These are phyloP conservation scores for Fusarium albidum DNA, from an alignment of 2,329 filamentous ascomycete genomes.

Conservation along the genomic window DNA sequence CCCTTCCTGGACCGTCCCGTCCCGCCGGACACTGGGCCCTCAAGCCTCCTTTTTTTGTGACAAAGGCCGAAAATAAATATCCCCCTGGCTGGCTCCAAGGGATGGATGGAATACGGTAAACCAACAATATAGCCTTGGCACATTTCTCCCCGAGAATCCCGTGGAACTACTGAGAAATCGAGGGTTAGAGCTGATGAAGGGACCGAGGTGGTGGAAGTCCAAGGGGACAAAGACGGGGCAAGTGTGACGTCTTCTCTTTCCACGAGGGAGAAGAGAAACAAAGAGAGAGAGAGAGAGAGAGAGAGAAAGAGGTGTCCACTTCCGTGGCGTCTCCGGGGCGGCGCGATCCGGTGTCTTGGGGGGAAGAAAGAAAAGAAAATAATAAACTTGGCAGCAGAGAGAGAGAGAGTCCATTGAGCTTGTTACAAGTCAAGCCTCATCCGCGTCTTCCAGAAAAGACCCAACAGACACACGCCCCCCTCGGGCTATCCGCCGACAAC, in stretches of 20 bases:
- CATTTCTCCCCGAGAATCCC: slow-evolving; percentile 13
- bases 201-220: neutral
- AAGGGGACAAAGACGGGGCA: slow-evolving; percentile 1
- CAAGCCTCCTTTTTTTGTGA: slow-evolving; percentile 8
- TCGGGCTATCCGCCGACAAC: neutral
- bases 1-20: slow-evolving; percentile 25
- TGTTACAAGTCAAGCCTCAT: slow-evolving; percentile 32
- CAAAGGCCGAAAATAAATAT: neutral
- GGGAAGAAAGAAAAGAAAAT: neutral
- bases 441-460: slow-evolving; percentile 26
- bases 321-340: slow-evolving; percentile 24
- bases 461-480: neutral
- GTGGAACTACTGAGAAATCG: neutral
- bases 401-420: too few relatives aligned
- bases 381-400: too few relatives aligned
- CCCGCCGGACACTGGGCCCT: slow-evolving; percentile 1
- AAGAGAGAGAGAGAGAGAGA: slow-evolving; percentile 6
- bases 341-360: slow-evolving; percentile 30
- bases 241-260: slow-evolving; percentile 13
- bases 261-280: neutral
- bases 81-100: neutral
- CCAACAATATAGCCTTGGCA: slow-evolving; percentile 15
- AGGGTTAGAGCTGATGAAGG: neutral
- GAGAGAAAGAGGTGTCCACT: too few relatives aligned
- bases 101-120: slow-evolving; percentile 16